phyloP scores from a whole-genome alignment of 139 green algal species.

The Axilococcus clingmanii region DNA sequence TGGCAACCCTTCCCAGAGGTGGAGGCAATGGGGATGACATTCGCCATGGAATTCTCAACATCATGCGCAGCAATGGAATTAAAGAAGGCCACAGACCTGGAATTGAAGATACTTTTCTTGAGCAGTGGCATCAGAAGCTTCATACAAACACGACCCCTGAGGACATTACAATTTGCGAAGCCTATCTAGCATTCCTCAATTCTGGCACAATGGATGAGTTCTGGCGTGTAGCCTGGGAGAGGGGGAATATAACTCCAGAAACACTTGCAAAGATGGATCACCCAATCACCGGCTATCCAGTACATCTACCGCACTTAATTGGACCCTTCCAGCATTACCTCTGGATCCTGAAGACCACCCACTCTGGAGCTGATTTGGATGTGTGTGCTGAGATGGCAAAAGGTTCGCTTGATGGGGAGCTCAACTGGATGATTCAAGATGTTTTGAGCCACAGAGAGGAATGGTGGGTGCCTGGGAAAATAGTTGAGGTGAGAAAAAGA shows the following conservation, averaged over 20 bases:
- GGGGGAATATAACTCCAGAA: slow-evolving; percentile 56
- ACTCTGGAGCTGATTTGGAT: slow-evolving; percentile 73
- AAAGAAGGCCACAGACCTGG: slow-evolving; percentile 69
- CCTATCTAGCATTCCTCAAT: slow-evolving; percentile 83
- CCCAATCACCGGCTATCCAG: slow-evolving; percentile 48
- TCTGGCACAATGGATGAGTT: slow-evolving; percentile 39
- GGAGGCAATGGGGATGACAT: slow-evolving; percentile 58
- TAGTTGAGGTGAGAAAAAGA: slow-evolving; percentile 63
- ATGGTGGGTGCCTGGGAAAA: slow-evolving; percentile 87
- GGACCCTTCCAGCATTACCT: slow-evolving; percentile 72
- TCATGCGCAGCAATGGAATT: slow-evolving; percentile 88
- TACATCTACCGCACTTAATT: slow-evolving; percentile 86
- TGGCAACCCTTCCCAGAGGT: slow-evolving; percentile 67
- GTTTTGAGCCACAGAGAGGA: slow-evolving; percentile 68
- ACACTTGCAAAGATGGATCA: slow-evolving; percentile 50
- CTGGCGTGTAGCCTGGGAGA: slow-evolving; percentile 65
- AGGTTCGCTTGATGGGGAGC: slow-evolving; percentile 53
- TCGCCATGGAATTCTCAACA: slow-evolving; percentile 72
- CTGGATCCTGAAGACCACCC: slow-evolving; percentile 82
- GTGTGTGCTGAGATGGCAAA: slow-evolving; percentile 57
- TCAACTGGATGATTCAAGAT: slow-evolving; percentile 58
- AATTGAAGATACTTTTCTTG: slow-evolving; percentile 78
- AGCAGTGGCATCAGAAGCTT: slow-evolving; percentile 96
- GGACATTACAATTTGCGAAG: slow-evolving; percentile 95
- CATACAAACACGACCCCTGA: slow-evolving; percentile 99